phyloP scores from a whole-genome alignment of 305 asterid species.

The Fraxinus xanthoxyloides region DNA sequence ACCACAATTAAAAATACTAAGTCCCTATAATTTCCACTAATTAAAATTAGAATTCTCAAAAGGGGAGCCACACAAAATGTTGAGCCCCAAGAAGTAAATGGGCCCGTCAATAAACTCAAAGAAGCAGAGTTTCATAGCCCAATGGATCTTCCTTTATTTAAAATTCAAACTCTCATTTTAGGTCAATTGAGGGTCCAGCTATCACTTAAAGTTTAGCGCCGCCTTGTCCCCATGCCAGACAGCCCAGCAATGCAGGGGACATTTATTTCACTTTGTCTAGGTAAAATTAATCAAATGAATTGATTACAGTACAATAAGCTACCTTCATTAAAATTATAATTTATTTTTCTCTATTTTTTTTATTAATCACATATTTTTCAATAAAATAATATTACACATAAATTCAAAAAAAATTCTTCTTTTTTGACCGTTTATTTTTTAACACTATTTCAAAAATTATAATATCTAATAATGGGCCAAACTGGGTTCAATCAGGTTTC shows the following conservation, averaged over 20 bases:
- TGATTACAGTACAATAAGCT: background rate
- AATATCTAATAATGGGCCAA: no score
- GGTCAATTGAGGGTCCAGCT: background rate
- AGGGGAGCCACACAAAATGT: no score
- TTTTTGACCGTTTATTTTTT: no score
- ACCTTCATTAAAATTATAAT: no score
- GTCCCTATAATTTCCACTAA: no score
- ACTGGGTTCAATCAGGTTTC: constrained; percentile 7
- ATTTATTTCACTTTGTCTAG: background rate
- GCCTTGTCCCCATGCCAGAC: constrained; percentile 22
- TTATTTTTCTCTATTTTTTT: no score
- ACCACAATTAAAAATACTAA: no score
- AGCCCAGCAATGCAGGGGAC: constrained; percentile 16
- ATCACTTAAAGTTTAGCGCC: constrained; percentile 3
- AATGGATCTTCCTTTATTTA: background rate
- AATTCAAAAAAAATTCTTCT: no score
- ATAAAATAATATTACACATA: no score
- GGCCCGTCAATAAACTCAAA: background rate
- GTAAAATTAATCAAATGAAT: background rate
- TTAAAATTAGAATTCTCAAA: no score
- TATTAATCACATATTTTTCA: no score
- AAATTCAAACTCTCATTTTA: background rate
- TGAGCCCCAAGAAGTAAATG: background rate
- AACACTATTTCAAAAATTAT: no score
- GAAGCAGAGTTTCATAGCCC: background rate